phyloP scores from a whole-genome alignment of 2,329 filamentous ascomycete genomes.

The Fusarium foetens region DNA sequence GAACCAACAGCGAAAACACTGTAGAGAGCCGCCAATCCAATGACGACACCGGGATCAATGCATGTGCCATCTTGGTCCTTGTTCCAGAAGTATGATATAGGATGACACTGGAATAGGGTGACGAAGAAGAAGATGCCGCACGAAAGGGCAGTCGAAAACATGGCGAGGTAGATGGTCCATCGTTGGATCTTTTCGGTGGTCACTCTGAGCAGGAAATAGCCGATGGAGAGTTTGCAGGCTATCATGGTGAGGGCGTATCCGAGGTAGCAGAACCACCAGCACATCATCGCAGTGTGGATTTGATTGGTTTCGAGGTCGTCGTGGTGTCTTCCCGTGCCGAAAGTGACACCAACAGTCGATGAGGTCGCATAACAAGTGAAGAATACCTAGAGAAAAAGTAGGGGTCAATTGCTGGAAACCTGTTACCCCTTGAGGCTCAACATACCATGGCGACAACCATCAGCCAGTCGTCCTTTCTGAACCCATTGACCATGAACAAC shows the following conservation, averaged over 20 bases:
- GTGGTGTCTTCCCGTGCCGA: slow-evolving; percentile 51
- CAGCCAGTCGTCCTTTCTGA: slow-evolving; percentile 51
- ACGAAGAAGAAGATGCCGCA: slow-evolving; percentile 48
- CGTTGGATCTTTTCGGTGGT: slow-evolving; percentile 29
- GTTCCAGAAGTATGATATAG: slow-evolving; percentile 46
- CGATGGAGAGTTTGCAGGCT: slow-evolving; percentile 50
- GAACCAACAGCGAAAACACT: slow-evolving; percentile 57
- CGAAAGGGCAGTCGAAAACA: slow-evolving; percentile 43
- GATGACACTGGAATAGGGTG: slow-evolving; percentile 45
- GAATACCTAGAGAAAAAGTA: slow-evolving; percentile 40
- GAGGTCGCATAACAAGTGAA: slow-evolving; percentile 28
- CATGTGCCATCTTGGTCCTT: slow-evolving; percentile 41
- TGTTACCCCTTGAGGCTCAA: neutral
- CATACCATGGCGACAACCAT: slow-evolving; percentile 49
- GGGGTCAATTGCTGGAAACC: slow-evolving; percentile 25
- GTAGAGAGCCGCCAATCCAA: slow-evolving; percentile 60
- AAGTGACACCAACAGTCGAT: slow-evolving; percentile 43
- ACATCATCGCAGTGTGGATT: slow-evolving; percentile 45
- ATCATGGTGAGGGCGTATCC: slow-evolving; percentile 44
- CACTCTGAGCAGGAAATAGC: slow-evolving; percentile 49
- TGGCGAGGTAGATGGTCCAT: slow-evolving; percentile 45
- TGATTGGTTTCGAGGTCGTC: slow-evolving; percentile 42
- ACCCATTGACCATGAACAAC: slow-evolving; percentile 47
- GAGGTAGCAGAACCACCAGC: slow-evolving; percentile 47
- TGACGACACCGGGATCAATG: slow-evolving; percentile 52